Conservation (phyloP, 2,329 filamentous ascomycete genomes). For the Diaporthe helianthi region DNA sequence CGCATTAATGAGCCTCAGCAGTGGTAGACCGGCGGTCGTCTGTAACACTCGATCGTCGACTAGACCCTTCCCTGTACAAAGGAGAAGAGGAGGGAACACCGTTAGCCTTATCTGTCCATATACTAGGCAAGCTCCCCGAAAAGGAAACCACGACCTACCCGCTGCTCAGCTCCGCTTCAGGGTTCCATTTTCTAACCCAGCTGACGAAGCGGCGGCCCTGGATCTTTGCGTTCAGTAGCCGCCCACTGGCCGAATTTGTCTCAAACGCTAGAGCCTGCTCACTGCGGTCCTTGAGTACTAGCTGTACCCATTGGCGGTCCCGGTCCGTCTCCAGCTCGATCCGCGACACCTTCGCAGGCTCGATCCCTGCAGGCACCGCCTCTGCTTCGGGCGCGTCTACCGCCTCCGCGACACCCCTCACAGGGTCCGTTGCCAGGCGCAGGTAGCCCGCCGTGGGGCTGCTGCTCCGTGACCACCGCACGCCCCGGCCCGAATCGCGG, state of each 20-base stretch:
- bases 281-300: constrained; percentile 25
- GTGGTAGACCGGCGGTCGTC: constrained; percentile 9
- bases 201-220: constrained; percentile 26
- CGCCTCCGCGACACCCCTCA: constrained; percentile 27
- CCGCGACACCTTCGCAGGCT: constrained; percentile 27
- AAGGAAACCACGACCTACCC: not conserved
- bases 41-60: not conserved
- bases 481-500: constrained; percentile 6
- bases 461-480: constrained; percentile 28
- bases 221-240: constrained; percentile 25
- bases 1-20: not conserved
- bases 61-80: constrained; percentile 8
- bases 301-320: constrained; percentile 20
- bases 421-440: constrained; percentile 23
- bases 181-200: constrained; percentile 30
- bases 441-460: constrained; percentile 18
- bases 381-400: not conserved
- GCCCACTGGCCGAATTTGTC: constrained; percentile 20
- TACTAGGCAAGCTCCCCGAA: too few species aligned
- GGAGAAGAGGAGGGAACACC: not conserved
- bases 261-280: constrained; percentile 31
- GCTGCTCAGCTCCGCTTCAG: constrained; percentile 18
- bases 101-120: not conserved
- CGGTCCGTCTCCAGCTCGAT: constrained; percentile 19
- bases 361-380: constrained; percentile 7